These are phyloP conservation scores for Logfia minima DNA, from an alignment of 129 eudicot genomes.

Conservation along the genomic window DNA sequence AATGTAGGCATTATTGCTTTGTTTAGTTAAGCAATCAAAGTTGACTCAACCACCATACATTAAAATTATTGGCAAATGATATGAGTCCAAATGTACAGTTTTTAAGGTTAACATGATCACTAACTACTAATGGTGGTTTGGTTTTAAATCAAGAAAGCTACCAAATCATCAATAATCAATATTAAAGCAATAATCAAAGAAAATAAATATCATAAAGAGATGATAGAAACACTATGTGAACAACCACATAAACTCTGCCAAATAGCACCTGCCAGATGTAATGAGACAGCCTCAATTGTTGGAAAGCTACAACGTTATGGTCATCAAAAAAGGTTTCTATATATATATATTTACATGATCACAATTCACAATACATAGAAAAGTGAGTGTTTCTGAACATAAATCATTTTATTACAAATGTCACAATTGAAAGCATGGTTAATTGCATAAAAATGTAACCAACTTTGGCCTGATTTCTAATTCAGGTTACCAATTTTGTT, in stretches of 20 bases:
- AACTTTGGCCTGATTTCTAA: neutral
- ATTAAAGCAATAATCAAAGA: conserved; percentile 14
- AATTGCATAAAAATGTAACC: conserved; percentile 4
- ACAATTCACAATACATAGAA: neutral
- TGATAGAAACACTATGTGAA: conserved; percentile 8
- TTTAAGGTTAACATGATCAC: conserved; percentile 8
- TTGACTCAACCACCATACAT: conserved; percentile 23
- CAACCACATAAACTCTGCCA: conserved; percentile 18
- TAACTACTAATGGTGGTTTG: neutral
- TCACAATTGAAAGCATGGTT: conserved; percentile 1
- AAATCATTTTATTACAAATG: neutral
- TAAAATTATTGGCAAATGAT: conserved; percentile 15
- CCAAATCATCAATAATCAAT: conserved; percentile 2
- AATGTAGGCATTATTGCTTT: conserved; percentile 26
- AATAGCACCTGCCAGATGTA: conserved; percentile 13
- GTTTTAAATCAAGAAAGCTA: conserved; percentile 28
- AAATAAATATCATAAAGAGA: neutral
- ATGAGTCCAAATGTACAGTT: conserved; percentile 20
- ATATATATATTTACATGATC: conserved; percentile 21
- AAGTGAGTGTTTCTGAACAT: neutral
- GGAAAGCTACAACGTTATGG: conserved; percentile 15
- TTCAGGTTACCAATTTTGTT: neutral
- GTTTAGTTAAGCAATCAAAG: conserved; percentile 34
- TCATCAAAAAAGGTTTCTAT: conserved; percentile 11
- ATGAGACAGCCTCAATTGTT: conserved; percentile 4